Percentiles rank a stretch among this genome's conserved stretches.
phyloP scores from a whole-genome alignment of 768 basidiomycete genomes.

The Suillus discolor region DNA sequence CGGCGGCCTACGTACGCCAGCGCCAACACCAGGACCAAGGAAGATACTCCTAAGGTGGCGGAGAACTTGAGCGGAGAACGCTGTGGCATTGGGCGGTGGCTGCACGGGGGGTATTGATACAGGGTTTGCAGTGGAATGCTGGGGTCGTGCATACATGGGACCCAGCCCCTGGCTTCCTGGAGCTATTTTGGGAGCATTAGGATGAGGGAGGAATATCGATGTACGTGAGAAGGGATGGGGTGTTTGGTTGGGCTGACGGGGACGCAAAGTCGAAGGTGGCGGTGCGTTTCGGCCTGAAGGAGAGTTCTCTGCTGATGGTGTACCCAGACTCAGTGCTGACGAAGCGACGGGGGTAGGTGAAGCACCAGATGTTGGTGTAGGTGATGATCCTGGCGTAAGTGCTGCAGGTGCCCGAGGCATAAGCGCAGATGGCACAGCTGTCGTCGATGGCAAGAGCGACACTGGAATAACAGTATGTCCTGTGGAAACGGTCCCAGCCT shows the following conservation, averaged over 20 bases:
- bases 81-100: slow-evolving; percentile 29
- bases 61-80: slow-evolving; percentile 28
- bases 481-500: slow-evolving; percentile 1
- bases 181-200: slow-evolving; percentile 52
- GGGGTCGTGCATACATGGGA: slow-evolving; percentile 58
- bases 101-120: slow-evolving; percentile 5
- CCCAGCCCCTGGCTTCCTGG: slow-evolving; percentile 36
- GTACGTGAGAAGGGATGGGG: slow-evolving; percentile 35
- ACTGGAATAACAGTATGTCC: slow-evolving; percentile 12
- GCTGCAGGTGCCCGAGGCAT: slow-evolving; percentile 17
- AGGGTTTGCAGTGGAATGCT: slow-evolving; percentile 11
- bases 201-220: slow-evolving; percentile 55
- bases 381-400: slow-evolving; percentile 4
- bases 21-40: slow-evolving; percentile 21
- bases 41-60: slow-evolving; percentile 28
- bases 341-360: slow-evolving; percentile 13
- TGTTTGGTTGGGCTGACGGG: slow-evolving; percentile 22
- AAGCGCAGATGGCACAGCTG: slow-evolving; percentile 5
- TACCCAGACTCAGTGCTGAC: slow-evolving; percentile 12
- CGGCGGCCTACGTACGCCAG: slow-evolving; percentile 15
- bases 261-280: slow-evolving; percentile 26
- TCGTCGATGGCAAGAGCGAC: slow-evolving; percentile 17
- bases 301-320: neutral
- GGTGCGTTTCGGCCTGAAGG: neutral
- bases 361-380: slow-evolving; percentile 21